Percentiles rank a stretch among this genome's conserved stretches.
Evolutionary conservation across 805 yeast species (phyloP).

Genomic region (Cyberlindnera euphorbiae): DNA sequence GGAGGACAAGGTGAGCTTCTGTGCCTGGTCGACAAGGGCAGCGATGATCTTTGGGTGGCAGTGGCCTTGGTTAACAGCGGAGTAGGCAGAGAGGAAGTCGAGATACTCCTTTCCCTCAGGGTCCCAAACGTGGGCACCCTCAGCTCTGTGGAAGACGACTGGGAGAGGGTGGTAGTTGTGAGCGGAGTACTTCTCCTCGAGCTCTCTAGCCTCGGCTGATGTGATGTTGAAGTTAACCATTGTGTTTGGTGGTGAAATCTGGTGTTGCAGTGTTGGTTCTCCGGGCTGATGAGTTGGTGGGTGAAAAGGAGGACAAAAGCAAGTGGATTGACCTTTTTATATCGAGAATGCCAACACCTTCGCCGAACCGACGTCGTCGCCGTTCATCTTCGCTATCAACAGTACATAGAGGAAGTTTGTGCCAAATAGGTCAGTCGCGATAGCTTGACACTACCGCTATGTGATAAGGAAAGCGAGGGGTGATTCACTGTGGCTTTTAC

Average conservation of each 20-base stretch:
- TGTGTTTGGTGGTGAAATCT: background rate
- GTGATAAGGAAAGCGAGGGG: slow-evolving; percentile 25
- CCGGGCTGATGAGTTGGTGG: background rate
- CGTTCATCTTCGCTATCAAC: slow-evolving; percentile 22
- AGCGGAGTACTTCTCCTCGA: slow-evolving; percentile 82
- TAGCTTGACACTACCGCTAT: slow-evolving; percentile 15
- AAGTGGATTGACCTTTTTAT: slow-evolving; percentile 1
- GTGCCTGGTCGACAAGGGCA: slow-evolving; percentile 86
- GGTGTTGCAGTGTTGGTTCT: background rate
- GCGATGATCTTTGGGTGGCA: slow-evolving; percentile 89
- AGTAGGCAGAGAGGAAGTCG: slow-evolving; percentile 90
- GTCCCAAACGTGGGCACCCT: slow-evolving; percentile 95
- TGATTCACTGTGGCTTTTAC: no score
- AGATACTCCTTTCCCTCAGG: slow-evolving; percentile 94
- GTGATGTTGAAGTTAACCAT: slow-evolving; percentile 43
- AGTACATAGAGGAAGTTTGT: slow-evolving; percentile 22
- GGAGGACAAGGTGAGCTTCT: slow-evolving; percentile 76
- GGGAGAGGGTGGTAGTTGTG: slow-evolving; percentile 97
- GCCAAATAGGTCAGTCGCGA: slow-evolving; percentile 5
- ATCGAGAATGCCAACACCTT: background rate
- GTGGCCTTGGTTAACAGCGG: slow-evolving; percentile 98
- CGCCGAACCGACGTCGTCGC: slow-evolving; percentile 2
- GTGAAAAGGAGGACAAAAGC: background rate
- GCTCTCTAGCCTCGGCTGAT: slow-evolving; percentile 57
- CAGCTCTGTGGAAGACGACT: slow-evolving; percentile 82